phyloP scores from a whole-genome alignment of 768 basidiomycete genomes.

The Leucocoprinus sp. region DNA sequence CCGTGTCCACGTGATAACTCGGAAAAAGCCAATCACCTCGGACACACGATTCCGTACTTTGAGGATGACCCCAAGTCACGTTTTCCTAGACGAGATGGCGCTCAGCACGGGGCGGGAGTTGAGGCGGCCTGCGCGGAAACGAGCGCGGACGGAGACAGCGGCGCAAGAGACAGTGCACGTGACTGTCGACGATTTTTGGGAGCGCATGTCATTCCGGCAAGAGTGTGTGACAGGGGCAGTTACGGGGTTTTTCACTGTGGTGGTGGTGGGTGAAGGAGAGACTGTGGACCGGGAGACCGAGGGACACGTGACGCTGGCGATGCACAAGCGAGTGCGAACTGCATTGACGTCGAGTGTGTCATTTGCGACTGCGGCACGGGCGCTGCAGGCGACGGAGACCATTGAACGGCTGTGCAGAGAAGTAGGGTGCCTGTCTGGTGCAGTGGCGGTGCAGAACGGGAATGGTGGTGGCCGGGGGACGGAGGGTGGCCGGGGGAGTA shows the following conservation, averaged over 20 bases:
- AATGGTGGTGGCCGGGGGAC: conserved; percentile 4
- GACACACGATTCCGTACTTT: conserved; percentile 78
- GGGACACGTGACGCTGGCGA: conserved; percentile 56
- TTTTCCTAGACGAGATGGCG: conserved; percentile 86
- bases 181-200: conserved; percentile 84
- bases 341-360: conserved; percentile 69
- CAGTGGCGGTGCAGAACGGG: no score
- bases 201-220: conserved; percentile 92
- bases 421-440: no score
- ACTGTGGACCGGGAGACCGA: conserved; percentile 8
- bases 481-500: neutral
- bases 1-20: conserved; percentile 30
- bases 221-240: conserved; percentile 88
- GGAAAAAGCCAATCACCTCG: conserved; percentile 38
- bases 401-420: no score
- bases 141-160: conserved; percentile 31
- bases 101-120: conserved; percentile 57
- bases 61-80: conserved; percentile 97
- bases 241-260: conserved; percentile 86
- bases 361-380: conserved; percentile 60
- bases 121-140: conserved; percentile 56
- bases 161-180: conserved; percentile 34
- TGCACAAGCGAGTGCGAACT: conserved; percentile 63
- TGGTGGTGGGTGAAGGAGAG: conserved; percentile 19
- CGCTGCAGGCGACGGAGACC: conserved; percentile 61